These are phyloP conservation scores for Calonectria naviculata DNA, from an alignment of 2,329 filamentous ascomycete genomes.

Conservation along the genomic window DNA sequence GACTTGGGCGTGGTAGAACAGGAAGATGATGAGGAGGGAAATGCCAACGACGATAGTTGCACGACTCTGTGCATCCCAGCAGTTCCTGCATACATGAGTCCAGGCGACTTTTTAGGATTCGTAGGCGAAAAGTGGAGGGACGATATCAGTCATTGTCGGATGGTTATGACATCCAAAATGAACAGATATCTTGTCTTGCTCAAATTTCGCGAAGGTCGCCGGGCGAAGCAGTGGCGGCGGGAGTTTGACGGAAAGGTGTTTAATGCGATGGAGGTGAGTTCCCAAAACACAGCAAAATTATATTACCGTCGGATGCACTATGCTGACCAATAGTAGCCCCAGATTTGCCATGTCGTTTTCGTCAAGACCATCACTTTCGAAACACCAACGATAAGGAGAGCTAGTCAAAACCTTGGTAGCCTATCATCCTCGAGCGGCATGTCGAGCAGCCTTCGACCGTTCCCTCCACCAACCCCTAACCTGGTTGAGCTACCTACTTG, in stretches of 20 bases:
- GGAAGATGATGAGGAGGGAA: constrained; percentile 41
- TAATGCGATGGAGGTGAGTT: constrained; percentile 83
- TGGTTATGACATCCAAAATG: constrained; percentile 89
- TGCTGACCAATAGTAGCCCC: constrained; percentile 65
- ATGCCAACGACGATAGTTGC: constrained; percentile 68
- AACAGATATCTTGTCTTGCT: constrained; percentile 96
- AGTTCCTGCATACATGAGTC: constrained; percentile 93
- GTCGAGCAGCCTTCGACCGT: constrained; percentile 65
- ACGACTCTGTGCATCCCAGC: constrained; percentile 93
- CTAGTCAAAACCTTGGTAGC: constrained; percentile 69
- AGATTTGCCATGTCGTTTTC: constrained; percentile 95
- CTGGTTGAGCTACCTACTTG: constrained; percentile 94
- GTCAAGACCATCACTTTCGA: constrained; percentile 92
- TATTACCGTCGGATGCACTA: not conserved
- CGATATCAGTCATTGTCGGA: constrained; percentile 91
- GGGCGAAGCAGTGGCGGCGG: constrained; percentile 82
- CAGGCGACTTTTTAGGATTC: constrained; percentile 90
- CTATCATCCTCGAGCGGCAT: constrained; percentile 56
- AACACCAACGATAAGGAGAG: constrained; percentile 61
- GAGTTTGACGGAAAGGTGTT: constrained; percentile 95
- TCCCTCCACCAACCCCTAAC: constrained; percentile 78
- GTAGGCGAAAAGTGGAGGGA: constrained; percentile 88
- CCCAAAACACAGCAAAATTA: no score
- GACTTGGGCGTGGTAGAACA: constrained; percentile 54
- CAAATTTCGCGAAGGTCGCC: constrained; percentile 84